Conservation (phyloP, 768 basidiomycete species). For the Asterophora lycoperdoides region DNA sequence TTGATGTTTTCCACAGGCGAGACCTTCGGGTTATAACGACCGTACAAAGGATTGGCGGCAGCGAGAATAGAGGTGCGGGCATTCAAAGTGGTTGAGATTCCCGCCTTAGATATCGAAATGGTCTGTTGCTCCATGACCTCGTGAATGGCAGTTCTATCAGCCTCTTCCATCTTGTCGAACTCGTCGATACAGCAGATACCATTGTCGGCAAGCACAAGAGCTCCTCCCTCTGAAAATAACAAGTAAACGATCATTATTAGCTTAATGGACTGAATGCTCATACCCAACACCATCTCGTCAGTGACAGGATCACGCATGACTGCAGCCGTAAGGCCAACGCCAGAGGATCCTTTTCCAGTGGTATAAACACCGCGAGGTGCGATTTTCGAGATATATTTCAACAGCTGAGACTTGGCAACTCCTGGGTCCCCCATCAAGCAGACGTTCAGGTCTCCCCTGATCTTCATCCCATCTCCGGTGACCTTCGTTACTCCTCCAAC, state of each 20-base stretch:
- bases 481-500: conserved; percentile 96
- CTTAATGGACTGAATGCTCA: conserved; percentile 23
- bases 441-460: conserved; percentile 94
- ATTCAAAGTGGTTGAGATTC: conserved; percentile 97
- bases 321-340: conserved; percentile 97
- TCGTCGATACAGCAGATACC: conserved; percentile 99
- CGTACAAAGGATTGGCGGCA: conserved; percentile 96
- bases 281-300: conserved; percentile 98
- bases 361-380: conserved; percentile 98
- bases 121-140: conserved; percentile 99
- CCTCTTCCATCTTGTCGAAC: conserved; percentile 99
- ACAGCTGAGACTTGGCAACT: conserved; percentile 94
- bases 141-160: conserved; percentile 96
- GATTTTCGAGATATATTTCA: conserved; percentile 98
- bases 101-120: conserved; percentile 98
- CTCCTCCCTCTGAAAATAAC: conserved; percentile 81
- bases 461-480: conserved; percentile 97
- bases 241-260: background rate
- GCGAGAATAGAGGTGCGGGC: conserved; percentile 97
- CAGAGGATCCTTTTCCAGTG: conserved; percentile 97
- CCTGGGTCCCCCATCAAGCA: conserved; percentile 99
- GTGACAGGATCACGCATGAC: conserved; percentile 99
- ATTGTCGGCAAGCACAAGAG: conserved; percentile 97
- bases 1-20: conserved; percentile 99
- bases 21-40: conserved; percentile 95